Conservation (phyloP, 208 protist genomes). For the Balamuthia mandrillaris region DNA sequence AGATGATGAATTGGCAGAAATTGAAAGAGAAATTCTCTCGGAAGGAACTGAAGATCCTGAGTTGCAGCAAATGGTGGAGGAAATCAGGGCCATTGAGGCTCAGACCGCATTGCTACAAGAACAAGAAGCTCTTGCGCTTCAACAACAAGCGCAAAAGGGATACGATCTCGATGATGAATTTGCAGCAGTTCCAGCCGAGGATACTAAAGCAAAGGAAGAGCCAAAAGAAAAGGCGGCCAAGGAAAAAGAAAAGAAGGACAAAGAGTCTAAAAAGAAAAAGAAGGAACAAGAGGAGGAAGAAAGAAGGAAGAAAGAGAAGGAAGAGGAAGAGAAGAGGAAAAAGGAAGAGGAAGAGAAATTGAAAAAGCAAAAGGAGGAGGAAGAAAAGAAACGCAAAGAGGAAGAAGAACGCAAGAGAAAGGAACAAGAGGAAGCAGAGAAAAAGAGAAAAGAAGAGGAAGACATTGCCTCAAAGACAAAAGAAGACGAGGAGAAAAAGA, state of each 20-base stretch:
- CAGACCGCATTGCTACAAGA: not conserved
- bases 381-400: not conserved
- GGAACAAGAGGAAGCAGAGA: not conserved
- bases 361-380: not conserved
- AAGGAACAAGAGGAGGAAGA: not conserved
- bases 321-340: not conserved
- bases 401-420: not conserved
- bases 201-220: slow-evolving; percentile 14
- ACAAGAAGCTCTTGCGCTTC: no score
- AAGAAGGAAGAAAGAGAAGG: not conserved
- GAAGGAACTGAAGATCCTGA: slow-evolving; percentile 2
- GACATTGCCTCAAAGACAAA: no score
- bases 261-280: no score
- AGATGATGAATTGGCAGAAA: not conserved
- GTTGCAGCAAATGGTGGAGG: slow-evolving; percentile 16
- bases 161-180: no score
- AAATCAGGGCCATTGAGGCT: not conserved
- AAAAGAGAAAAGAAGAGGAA: not conserved
- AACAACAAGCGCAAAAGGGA: not conserved
- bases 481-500: not conserved
- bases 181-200: no score
- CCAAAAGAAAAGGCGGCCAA: not conserved
- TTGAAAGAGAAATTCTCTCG: not conserved
- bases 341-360: not conserved
- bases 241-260: not conserved